Conservation (phyloP, 2,329 filamentous ascomycete species). For the Xylogone sp. region DNA sequence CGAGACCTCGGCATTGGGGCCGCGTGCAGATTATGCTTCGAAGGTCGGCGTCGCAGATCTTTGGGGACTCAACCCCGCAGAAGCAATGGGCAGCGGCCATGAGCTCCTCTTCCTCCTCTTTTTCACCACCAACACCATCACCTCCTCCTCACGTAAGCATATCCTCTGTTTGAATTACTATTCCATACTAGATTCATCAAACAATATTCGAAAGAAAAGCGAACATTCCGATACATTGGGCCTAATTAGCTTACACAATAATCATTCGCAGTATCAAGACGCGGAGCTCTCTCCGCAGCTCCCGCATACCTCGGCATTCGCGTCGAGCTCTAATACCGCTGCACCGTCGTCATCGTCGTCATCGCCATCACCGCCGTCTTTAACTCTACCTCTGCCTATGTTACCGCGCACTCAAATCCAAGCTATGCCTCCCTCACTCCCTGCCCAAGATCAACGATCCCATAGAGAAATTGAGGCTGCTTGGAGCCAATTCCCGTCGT, state of each 20-base stretch:
- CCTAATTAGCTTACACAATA: too few species aligned
- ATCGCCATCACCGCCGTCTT: too few species aligned
- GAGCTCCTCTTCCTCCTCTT: not conserved
- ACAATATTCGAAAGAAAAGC: too few species aligned
- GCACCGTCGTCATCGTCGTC: too few species aligned
- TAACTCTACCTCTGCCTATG: conserved; percentile 3
- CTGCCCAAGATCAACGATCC: not conserved
- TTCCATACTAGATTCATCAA: too few species aligned
- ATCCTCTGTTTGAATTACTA: not conserved
- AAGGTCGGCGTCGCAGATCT: not conserved
- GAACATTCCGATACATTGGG: too few species aligned
- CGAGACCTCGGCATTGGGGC: not conserved
- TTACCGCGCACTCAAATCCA: conserved; percentile 41
- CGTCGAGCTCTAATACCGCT: not conserved
- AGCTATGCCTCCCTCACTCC: conserved; percentile 42
- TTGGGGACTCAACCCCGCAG: not conserved
- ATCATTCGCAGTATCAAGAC: not conserved
- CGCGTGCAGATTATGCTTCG: not conserved
- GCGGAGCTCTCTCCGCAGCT: not conserved
- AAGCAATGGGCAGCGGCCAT: not conserved
- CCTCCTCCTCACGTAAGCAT: not conserved
- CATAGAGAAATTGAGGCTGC: not conserved
- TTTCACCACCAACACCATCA: not conserved
- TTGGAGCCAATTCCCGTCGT: not conserved
- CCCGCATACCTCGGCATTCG: not conserved